These are phyloP conservation scores for Erucastrum elatum DNA, from an alignment of 345 rosid species.

Conservation along the genomic window DNA sequence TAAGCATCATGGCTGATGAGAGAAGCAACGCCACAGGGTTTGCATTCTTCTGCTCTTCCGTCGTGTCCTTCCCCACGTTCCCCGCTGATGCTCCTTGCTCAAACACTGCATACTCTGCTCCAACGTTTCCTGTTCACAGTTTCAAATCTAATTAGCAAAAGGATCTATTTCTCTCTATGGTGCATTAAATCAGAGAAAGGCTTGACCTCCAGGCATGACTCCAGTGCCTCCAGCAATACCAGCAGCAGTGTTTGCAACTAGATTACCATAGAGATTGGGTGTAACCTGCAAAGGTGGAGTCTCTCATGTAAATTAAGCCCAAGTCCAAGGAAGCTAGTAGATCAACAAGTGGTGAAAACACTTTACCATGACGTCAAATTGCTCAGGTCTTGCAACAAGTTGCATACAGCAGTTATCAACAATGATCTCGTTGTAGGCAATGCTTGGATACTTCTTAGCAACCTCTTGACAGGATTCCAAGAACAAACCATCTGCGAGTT, in stretches of 20 bases:
- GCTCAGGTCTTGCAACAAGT: conserved; percentile 97
- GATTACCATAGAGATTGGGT: conserved; percentile 90
- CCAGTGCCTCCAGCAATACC: conserved; percentile 99
- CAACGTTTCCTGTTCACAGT: conserved; percentile 64
- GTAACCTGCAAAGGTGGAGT: conserved; percentile 55
- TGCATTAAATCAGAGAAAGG: neutral
- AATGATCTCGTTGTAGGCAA: conserved; percentile 80
- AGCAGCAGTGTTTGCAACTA: conserved; percentile 88
- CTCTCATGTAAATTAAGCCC: neutral
- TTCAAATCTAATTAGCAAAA: conserved; percentile 1
- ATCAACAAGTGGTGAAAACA: neutral
- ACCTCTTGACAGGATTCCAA: conserved; percentile 93
- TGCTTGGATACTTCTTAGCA: conserved; percentile 84
- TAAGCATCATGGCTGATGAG: conserved; percentile 97
- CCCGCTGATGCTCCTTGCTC: conserved; percentile 98
- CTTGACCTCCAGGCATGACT: conserved; percentile 98
- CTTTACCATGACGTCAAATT: conserved; percentile 93
- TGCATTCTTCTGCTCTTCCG: conserved; percentile 68
- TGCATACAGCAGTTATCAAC: conserved; percentile 99
- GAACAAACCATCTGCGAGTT: conserved; percentile 97
- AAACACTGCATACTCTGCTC: conserved; percentile 83
- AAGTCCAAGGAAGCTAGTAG: neutral
- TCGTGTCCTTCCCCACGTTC: conserved; percentile 71
- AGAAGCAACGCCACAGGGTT: conserved; percentile 89
- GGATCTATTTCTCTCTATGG: neutral